Conservation (phyloP, 805 yeast genomes). For the Teunomyces pallodes region DNA sequence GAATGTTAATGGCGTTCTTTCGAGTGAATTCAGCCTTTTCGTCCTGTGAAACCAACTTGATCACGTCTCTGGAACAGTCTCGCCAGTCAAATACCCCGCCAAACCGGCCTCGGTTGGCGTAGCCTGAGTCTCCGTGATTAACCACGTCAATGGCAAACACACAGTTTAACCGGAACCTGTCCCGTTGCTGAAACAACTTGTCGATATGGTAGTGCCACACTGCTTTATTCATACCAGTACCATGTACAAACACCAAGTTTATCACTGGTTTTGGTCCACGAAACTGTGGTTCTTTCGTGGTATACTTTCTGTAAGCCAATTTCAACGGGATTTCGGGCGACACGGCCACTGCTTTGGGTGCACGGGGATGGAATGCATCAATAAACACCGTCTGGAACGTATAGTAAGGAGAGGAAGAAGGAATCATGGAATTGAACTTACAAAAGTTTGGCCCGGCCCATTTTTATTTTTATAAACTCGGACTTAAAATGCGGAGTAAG, state of each 20-base stretch:
- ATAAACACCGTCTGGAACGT: background rate
- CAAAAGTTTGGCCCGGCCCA: background rate
- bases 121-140: conserved; percentile 68
- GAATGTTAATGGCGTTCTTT: conserved; percentile 42
- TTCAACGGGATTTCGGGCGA: background rate
- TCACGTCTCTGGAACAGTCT: conserved; percentile 65
- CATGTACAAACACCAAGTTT: conserved; percentile 59
- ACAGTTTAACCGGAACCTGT: conserved; percentile 29
- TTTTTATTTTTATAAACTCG: background rate
- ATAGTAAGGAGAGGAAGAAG: conserved; percentile 2
- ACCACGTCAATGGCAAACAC: conserved; percentile 58
- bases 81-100: conserved; percentile 61
- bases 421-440: background rate
- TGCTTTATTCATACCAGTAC: conserved; percentile 63
- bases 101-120: conserved; percentile 50
- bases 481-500: background rate
- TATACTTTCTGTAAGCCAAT: background rate
- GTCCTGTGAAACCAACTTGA: conserved; percentile 44
- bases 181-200: conserved; percentile 34
- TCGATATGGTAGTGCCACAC: conserved; percentile 60
- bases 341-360: background rate
- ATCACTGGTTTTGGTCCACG: conserved; percentile 22
- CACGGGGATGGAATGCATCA: background rate
- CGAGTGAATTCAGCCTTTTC: conserved; percentile 27
- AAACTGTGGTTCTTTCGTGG: conserved; percentile 15